phyloP scores from a whole-genome alignment of 2,329 filamentous ascomycete species.

The Myriangium duriaei region DNA sequence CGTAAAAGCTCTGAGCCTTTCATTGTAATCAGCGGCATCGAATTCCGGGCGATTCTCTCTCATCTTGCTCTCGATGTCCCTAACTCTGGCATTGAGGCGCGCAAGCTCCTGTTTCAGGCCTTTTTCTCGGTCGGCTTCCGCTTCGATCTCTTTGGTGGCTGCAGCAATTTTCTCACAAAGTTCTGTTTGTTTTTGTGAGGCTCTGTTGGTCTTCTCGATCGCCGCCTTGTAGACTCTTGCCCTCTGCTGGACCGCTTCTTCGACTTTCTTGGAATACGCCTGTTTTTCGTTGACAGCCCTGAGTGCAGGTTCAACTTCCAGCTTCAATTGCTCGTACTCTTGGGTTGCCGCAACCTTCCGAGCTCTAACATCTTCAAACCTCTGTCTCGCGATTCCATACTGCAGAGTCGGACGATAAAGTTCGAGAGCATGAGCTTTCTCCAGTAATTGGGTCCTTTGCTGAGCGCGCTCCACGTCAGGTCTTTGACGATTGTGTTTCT shows the following conservation, averaged over 20 bases:
- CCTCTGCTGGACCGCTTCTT: constrained; percentile 43
- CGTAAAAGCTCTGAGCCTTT: constrained; percentile 52
- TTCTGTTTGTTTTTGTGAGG: constrained; percentile 26
- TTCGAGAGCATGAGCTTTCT: constrained; percentile 52
- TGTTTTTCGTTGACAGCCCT: constrained; percentile 58
- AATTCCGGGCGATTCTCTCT: constrained; percentile 56
- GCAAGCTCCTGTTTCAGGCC: constrained; percentile 20
- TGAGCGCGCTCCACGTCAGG: constrained; percentile 72
- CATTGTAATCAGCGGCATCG: constrained; percentile 57
- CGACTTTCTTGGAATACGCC: constrained; percentile 48
- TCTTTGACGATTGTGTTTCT: constrained; percentile 60
- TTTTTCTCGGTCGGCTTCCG: constrained; percentile 31
- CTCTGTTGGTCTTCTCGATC: constrained; percentile 36
- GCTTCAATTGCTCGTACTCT: constrained; percentile 48
- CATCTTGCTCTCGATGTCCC: constrained; percentile 48
- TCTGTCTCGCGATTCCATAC: constrained; percentile 45
- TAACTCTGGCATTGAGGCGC: constrained; percentile 39
- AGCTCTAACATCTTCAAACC: constrained; percentile 41
- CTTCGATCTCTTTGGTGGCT: constrained; percentile 25
- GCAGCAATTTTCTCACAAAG: constrained; percentile 26
- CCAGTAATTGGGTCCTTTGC: constrained; percentile 58
- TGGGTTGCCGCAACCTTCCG: constrained; percentile 41
- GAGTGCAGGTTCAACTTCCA: constrained; percentile 53
- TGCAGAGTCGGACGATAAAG: constrained; percentile 52
- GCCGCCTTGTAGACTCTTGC: constrained; percentile 41